Evolutionary conservation across 169 alveolate species (phyloP).

Genomic region (Perkinsus marinus): DNA sequence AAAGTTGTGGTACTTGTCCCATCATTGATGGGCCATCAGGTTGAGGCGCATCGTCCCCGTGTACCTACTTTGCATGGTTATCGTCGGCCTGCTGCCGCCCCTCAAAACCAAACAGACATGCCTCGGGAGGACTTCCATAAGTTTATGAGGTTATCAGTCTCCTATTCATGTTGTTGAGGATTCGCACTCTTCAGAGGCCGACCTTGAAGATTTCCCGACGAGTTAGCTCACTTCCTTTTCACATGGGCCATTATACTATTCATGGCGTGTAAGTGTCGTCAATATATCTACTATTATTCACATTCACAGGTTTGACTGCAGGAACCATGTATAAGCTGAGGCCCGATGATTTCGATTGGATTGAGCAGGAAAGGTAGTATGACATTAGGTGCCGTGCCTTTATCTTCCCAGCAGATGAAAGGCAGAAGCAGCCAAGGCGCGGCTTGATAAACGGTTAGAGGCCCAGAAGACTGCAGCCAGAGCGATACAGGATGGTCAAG

Average conservation of each 20-base stretch:
- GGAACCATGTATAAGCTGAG: not conserved
- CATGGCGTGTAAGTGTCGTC: not conserved
- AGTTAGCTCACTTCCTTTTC: not conserved
- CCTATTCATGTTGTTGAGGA: not conserved
- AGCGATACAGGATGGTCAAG: not conserved
- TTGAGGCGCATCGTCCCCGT: not conserved
- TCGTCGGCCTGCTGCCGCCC: not conserved
- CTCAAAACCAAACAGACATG: not conserved
- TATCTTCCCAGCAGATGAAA: not conserved
- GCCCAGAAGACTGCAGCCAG: not conserved
- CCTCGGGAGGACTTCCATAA: not conserved
- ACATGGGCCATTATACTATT: not conserved
- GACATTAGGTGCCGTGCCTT: too few species aligned
- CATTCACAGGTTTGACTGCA: not conserved
- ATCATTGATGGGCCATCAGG: not conserved
- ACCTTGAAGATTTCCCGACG: not conserved
- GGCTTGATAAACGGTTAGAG: not conserved
- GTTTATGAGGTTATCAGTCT: not conserved
- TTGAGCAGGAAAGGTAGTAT: not conserved
- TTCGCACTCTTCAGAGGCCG: not conserved
- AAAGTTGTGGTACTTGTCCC: too few species aligned
- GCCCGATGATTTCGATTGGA: not conserved
- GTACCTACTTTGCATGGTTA: not conserved
- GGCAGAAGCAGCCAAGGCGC: not conserved
- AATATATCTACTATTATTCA: not conserved